These are phyloP conservation scores for Exophiala dermatitidis DNA, from an alignment of 2,329 filamentous ascomycete species.

Conservation along the genomic window DNA sequence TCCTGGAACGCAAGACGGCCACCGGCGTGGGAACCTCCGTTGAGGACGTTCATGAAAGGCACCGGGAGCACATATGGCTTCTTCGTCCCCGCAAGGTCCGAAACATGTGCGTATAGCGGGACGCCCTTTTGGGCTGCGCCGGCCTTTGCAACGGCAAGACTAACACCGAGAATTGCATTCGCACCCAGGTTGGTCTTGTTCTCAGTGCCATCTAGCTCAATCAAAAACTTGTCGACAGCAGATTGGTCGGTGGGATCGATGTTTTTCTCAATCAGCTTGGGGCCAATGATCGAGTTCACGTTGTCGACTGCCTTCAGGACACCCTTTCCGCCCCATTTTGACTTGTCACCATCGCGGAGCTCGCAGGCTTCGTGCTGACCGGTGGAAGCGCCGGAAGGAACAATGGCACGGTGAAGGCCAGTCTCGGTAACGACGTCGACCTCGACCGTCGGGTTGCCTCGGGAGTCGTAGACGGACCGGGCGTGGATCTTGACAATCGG, in stretches of 20 bases:
- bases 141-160: constrained; percentile 65
- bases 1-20: constrained; percentile 92
- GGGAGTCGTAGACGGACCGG: constrained; percentile 97
- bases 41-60: constrained; percentile 90
- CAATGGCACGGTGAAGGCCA: constrained; percentile 93
- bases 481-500: constrained; percentile 83
- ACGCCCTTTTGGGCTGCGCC: constrained; percentile 83
- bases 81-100: constrained; percentile 80
- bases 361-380: constrained; percentile 87
- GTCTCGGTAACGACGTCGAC: constrained; percentile 95
- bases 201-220: constrained; percentile 63
- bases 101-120: constrained; percentile 80
- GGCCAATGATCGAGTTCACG: constrained; percentile 74
- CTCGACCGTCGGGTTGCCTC: constrained; percentile 96
- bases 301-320: constrained; percentile 79
- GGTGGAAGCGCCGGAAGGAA: constrained; percentile 92
- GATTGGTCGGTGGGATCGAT: constrained; percentile 81
- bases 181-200: constrained; percentile 55
- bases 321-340: constrained; percentile 79
- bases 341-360: constrained; percentile 83
- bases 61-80: constrained; percentile 86
- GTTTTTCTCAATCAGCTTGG: constrained; percentile 72
- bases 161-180: constrained; percentile 55
- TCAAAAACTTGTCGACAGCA: constrained; percentile 76
- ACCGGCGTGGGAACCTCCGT: constrained; percentile 93